Evolutionary conservation across 2,329 filamentous ascomycete genomes (phyloP).

Genomic region (Fusarium sp.): DNA sequence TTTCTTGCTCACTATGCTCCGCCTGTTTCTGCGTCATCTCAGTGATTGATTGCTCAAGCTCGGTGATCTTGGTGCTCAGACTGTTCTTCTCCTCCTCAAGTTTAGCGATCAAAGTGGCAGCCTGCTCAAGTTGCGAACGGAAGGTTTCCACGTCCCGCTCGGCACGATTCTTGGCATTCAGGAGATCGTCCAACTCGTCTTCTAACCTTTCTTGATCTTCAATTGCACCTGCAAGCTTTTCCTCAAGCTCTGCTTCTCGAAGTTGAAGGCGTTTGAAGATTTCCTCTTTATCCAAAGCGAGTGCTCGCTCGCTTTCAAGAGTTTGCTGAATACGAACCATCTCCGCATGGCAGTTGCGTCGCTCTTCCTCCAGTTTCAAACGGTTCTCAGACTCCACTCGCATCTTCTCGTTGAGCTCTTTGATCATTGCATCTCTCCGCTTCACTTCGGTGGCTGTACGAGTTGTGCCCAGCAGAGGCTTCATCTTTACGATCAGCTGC

Average conservation of each 20-base stretch:
- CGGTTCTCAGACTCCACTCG: conserved; percentile 78
- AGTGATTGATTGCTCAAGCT: conserved; percentile 77
- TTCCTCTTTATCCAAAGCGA: conserved; percentile 97
- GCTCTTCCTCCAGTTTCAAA: conserved; percentile 88
- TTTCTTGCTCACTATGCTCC: conserved; percentile 80
- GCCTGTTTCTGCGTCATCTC: conserved; percentile 78
- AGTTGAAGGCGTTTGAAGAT: conserved; percentile 96
- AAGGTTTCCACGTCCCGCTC: conserved; percentile 86
- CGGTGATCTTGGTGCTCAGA: conserved; percentile 73
- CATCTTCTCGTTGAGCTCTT: conserved; percentile 86
- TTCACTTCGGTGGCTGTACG: conserved; percentile 94
- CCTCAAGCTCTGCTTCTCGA: conserved; percentile 90
- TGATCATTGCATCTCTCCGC: conserved; percentile 93
- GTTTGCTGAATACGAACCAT: conserved; percentile 92
- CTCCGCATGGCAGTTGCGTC: conserved; percentile 86
- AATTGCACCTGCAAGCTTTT: conserved; percentile 91
- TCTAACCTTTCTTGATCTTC: conserved; percentile 95
- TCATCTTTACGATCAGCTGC: conserved; percentile 94
- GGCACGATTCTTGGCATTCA: conserved; percentile 88
- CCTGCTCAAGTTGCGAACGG: conserved; percentile 88
- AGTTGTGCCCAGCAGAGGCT: conserved; percentile 90
- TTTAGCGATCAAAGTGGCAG: conserved; percentile 84
- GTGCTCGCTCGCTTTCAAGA: conserved; percentile 92
- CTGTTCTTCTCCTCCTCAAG: conserved; percentile 88
- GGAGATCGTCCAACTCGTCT: conserved; percentile 88